Evolutionary conservation across 2,329 filamentous ascomycete species (phyloP).

Genomic region (Cytospora mali): DNA sequence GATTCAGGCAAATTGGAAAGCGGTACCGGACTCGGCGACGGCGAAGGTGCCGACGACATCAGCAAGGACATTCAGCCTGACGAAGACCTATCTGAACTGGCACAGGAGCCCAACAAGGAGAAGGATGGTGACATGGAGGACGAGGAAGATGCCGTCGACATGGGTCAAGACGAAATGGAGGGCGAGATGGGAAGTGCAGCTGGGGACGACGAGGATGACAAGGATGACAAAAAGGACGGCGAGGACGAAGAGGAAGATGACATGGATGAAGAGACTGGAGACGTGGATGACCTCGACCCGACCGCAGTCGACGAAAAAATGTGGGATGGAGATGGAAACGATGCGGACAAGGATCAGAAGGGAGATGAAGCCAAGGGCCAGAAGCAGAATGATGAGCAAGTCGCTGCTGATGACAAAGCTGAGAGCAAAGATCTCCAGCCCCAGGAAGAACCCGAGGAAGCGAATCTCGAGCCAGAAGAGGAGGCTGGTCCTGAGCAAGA

Average conservation of each 20-base stretch:
- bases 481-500: slow-evolving; percentile 58
- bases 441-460: slow-evolving; percentile 49
- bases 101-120: slow-evolving; percentile 77
- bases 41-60: slow-evolving; percentile 94
- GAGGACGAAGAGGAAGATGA: slow-evolving; percentile 70
- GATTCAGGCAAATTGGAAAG: slow-evolving; percentile 81
- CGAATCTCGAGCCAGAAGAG: slow-evolving; percentile 41
- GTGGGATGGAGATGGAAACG: slow-evolving; percentile 86
- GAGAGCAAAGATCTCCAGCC: slow-evolving; percentile 42
- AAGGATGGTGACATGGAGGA: slow-evolving; percentile 70
- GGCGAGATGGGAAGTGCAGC: slow-evolving; percentile 74
- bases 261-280: slow-evolving; percentile 86
- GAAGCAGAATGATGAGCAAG: slow-evolving; percentile 65
- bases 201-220: slow-evolving; percentile 62
- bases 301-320: slow-evolving; percentile 96
- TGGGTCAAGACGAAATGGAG: slow-evolving; percentile 89
- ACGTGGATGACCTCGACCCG: slow-evolving; percentile 88
- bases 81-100: slow-evolving; percentile 88
- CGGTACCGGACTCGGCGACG: slow-evolving; percentile 92
- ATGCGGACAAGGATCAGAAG: slow-evolving; percentile 81
- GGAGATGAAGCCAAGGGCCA: slow-evolving; percentile 72
- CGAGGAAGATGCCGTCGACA: slow-evolving; percentile 84
- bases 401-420: slow-evolving; percentile 61
- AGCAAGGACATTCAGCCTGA: slow-evolving; percentile 95
- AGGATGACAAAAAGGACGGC: slow-evolving; percentile 63